Evolutionary conservation across 495 filamentous ascomycete species (phyloP), one percentile per base, ranked within the genome.

Genomic region (Aspergillus carlsbadensis): DNA sequence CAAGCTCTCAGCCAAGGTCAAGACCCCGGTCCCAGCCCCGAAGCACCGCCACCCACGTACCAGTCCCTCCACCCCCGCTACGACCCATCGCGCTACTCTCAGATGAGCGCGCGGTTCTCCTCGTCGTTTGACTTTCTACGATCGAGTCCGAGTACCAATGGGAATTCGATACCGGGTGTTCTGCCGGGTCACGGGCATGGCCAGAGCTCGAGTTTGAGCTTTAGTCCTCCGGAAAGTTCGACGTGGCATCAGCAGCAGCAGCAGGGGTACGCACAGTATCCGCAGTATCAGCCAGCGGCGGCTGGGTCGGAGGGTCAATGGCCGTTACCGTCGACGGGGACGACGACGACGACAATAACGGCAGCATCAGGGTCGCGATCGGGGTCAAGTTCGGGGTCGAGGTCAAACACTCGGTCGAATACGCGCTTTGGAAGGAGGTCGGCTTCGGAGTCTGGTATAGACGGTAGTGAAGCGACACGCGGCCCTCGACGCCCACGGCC

Each of bases 401-500:
- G 18, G n/a, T 37, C 35, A 15, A 37, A 37, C 13, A 15, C 10
- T 37, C 11, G 35, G n/a, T 37, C 35, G 35, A 37, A 13, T 13
- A 37, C 11, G 13, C 5, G 35, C 5, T 37, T 10, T 13, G 35
- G 3, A 37, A 37, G 10, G 35, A 37, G n/a, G 11, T 43, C 41
- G 10, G 41, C 6, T 7, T 43, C 41, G 17, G 41, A 10, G 13
- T 43, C 41, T 2, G 41, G 41, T 13, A 10, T 21, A 43, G 41
- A n/a, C n/a, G n/a, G n/a, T 7, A 4, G 17, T 3, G 41, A 39
- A 36, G 29, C 24, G 22, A 35, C 35, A 34, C 34, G 37, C n/a
- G 44, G 36, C 14, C 59, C 61, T 29, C 59, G 67, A 53, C 66
- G 60, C 20, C 65, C 70, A 13, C 76, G 73, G 33, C 75, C 75